Conservation (phyloP, 202 grass and related monocot genomes). For the Tripidium arundinaceum region DNA sequence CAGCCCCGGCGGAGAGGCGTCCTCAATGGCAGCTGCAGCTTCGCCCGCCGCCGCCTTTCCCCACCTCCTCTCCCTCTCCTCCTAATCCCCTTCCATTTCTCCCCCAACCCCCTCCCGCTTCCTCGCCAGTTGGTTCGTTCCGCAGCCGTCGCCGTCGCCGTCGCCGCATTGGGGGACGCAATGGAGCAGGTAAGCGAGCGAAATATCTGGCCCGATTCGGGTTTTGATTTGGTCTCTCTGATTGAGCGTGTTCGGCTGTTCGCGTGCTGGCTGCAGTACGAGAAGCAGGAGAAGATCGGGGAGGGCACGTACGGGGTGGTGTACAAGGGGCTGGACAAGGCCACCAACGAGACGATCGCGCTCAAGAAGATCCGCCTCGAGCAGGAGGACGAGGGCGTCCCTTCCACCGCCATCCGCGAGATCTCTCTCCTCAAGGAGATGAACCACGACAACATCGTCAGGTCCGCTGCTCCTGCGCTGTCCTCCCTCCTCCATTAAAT, state of each 20-base stretch:
- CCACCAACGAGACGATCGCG: constrained; percentile 86
- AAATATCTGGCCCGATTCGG: constrained; percentile 20
- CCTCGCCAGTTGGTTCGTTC: not conserved
- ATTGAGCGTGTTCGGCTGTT: not conserved
- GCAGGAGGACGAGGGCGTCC: constrained; percentile 95
- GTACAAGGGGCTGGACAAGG: constrained; percentile 78
- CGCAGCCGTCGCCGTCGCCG: not conserved
- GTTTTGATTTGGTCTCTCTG: not conserved
- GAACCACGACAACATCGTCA: constrained; percentile 94
- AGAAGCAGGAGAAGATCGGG: constrained; percentile 96
- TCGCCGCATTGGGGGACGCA: constrained; percentile 21
- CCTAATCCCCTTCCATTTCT: constrained; percentile 21
- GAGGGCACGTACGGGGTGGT: constrained; percentile 97
- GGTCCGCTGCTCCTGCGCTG: constrained; percentile 24
- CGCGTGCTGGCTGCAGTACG: constrained; percentile 52
- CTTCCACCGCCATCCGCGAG: constrained; percentile 92
- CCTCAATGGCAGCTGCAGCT: constrained; percentile 44
- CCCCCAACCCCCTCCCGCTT: not conserved
- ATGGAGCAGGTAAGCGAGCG: constrained; percentile 61
- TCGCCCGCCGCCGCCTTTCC: constrained; percentile 29
- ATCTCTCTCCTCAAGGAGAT: constrained; percentile 98
- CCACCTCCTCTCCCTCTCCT: constrained; percentile 11
- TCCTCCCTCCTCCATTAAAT: not conserved
- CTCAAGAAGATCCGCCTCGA: constrained; percentile 98
- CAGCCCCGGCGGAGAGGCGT: constrained; percentile 2